Base-by-base conservation (phyloP, 2,329 filamentous ascomycete genomes). In the Fonsecaea monophora region DNA sequence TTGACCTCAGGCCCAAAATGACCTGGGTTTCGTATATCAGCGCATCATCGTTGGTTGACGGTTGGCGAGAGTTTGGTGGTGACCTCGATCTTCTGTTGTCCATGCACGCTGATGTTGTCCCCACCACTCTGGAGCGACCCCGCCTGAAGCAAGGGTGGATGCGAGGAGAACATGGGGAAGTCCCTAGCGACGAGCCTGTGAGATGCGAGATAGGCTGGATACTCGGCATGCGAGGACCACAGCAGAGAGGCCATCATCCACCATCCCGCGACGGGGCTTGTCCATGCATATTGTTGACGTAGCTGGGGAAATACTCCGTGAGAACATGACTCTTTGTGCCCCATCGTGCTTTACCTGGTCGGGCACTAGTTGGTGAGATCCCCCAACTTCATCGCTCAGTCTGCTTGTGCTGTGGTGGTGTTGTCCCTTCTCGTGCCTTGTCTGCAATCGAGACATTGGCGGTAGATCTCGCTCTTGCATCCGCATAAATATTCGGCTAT, bases 131-230 rank as follows among this genome's bases (percentile, higher is more conserved):
- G 53, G 45, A 13, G 32, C 25, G 25, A 32, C 45, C 59, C 59
- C 60, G 37, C 60, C 48, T 32, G 45, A 38, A 53, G 56, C 30
- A 40, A 32, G 48, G 34, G 25, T 32, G 34, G 9, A 35, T 35
- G 35, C 42, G 38, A 48, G 45, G 59, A 50, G 32, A 54, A 55
- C 55, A 57, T 63, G 65, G 56, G 65, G 65, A 63, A 67, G 60
- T 63, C 35, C 54, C 25, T 63, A 57, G 65, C 65, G 60, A 67
- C 45, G 65, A 18, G 58, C 59, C 45, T 66, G 53, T 66, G 40
- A 62, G 42, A 53, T 35, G 32, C 15, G 35, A 55, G 53, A 25
- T 34, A 53, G 53, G 50, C 53, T 42, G 56, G 55, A 48, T 42
- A 60, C 8, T 48, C 57, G 45, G 56, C 38, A 60, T 60, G 55